Base-by-base conservation (phyloP, 108 stramenopile species). In the Fistulifera solaris region DNA sequence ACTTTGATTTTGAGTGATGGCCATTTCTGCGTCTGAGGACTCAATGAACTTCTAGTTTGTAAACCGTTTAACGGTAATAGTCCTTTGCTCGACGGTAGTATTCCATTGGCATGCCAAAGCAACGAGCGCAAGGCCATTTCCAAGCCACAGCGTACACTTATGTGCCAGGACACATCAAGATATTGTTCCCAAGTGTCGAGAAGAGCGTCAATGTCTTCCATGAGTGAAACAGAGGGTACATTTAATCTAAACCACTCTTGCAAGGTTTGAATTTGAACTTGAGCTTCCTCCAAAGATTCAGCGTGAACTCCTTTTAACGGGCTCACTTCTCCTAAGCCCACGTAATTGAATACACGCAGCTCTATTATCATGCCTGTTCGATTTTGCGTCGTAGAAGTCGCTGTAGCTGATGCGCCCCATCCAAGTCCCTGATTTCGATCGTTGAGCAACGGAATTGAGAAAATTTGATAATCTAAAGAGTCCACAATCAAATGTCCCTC, bases 271-370 rank as follows among this genome's bases (percentile, higher is more conserved):
- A 89, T 54, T 60, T 89, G 81, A 38, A 38, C 39, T 42, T 62
- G 67, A 12, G 68, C 70, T 16, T 85, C 76, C 23, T 73, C 77
- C 4, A 85, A 45, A 1, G 78, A 62, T 53, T 93, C 92, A 19
- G 28, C 23, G 48, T 93, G 92, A 11, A 93, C 63, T 22, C 85
- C 85, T 16, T 40, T 38, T 2, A 89, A 64, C 17, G 92, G 87
- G 17, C 81, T 72, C 0, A 83, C 73, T 67, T 93, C 92, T 40
- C 92, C 92, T 15, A 93, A 50, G n/a, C 85, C 87, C 18, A 83
- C 79, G 14, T 68, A 46, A 48, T 50, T 50, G 1, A 76, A 76
- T 63, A 80, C 76, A 22, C 52, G 35, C 1, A 90, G 45, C 26
- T 83, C 75, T n/a, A 90, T 44, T 31, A 90, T 66, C 31, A 87